Evolutionary conservation across 2,329 filamentous ascomycete genomes (phyloP).

Genomic region (Alternaria gaisen): DNA sequence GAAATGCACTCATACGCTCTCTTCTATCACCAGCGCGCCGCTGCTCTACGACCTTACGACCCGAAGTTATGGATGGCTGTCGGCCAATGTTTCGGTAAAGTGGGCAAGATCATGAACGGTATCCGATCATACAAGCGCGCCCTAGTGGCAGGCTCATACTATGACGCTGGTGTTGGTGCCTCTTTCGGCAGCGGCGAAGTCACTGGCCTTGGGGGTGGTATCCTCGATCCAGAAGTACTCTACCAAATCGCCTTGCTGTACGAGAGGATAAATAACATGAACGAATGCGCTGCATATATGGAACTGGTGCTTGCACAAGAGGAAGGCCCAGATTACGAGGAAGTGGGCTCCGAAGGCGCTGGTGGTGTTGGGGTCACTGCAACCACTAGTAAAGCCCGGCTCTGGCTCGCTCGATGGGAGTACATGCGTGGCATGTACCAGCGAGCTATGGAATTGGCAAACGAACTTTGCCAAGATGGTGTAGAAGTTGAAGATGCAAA

Average conservation of each 20-base stretch:
- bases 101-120: slow-evolving; percentile 84
- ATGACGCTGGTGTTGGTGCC: slow-evolving; percentile 68
- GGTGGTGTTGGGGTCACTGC: slow-evolving; percentile 84
- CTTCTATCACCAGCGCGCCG: slow-evolving; percentile 97
- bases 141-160: slow-evolving; percentile 85
- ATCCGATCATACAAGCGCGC: slow-evolving; percentile 96
- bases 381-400: slow-evolving; percentile 88
- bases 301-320: slow-evolving; percentile 94
- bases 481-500: slow-evolving; percentile 98
- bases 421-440: slow-evolving; percentile 78
- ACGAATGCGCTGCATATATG: slow-evolving; percentile 92
- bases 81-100: slow-evolving; percentile 88
- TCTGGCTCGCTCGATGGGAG: slow-evolving; percentile 90
- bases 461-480: slow-evolving; percentile 93
- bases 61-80: slow-evolving; percentile 99
- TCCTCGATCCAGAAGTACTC: slow-evolving; percentile 89
- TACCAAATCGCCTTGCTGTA: slow-evolving; percentile 91
- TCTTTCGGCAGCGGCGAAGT: slow-evolving; percentile 59
- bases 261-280: slow-evolving; percentile 78
- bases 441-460: slow-evolving; percentile 80
- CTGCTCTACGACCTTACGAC: slow-evolving; percentile 91
- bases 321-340: slow-evolving; percentile 66
- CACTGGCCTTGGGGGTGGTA: slow-evolving; percentile 54
- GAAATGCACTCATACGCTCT: slow-evolving; percentile 98
- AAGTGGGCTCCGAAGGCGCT: slow-evolving; percentile 50